Base-by-base conservation (phyloP, 140 eudicot species). In the Oenanthe javanica region DNA sequence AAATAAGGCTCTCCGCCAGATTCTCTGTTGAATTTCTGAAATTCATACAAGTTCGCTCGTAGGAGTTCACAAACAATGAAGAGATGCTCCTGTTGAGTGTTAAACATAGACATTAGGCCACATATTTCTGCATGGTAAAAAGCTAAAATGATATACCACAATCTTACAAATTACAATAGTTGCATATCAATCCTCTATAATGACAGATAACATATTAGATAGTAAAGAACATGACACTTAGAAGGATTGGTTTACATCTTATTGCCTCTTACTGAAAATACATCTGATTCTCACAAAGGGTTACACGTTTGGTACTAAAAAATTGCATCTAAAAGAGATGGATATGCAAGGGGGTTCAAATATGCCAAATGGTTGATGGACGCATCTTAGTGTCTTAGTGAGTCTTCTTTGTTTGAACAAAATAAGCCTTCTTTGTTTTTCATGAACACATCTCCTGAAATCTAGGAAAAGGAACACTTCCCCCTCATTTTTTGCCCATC, bases 1-100 rank as follows among this genome's bases (percentile, higher is more conserved):
- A 95, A 95, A 83, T 92, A 95, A 59, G 92, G 91, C 84, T 95
- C 97, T 75, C 86, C 93, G 12, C 90, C 97, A 82, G 97, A 92
- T 89, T 92, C 99, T 70, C 70, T 83, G 80, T 91, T 95, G 77
- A 75, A 92, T 76, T 95, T 95, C 72, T 95, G 99, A 83, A 90
- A 95, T 80, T 95, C 99, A 14, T 92, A 95, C 81, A 95, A 91
- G 79, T 95, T 95, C 50, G 99, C 93, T 43, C 90, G 87, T 4
- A 95, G 82, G 76, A 95, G 96, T 82, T 95, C 97, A 50, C 97
- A 90, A 36, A 95, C 97, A 31, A 95, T 95, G 79, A 95, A 89
- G 69, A 95, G 91, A 81, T 95, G 99, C 77, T 95, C 99, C 97
- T 94, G 91, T 77, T 80, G 84, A 83, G 14, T 77, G 63, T 66